phyloP scores from a whole-genome alignment of 441 rosid species.

The Eruca vesicaria region DNA sequence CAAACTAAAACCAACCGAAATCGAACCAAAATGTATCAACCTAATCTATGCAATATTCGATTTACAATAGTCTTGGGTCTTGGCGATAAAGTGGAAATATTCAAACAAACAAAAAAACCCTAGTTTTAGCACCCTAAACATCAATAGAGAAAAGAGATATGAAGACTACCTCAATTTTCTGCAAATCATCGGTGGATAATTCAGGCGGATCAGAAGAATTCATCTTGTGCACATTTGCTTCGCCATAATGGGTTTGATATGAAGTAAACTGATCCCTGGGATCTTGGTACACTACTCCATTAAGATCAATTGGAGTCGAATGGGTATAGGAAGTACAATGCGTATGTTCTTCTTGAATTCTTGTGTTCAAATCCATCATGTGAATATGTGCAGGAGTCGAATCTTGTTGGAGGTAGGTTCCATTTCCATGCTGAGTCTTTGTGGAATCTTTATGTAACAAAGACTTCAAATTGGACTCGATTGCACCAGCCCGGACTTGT shows the following conservation, averaged over 20 bases:
- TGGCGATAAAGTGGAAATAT: background rate
- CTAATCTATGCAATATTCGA: background rate
- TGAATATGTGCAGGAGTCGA: constrained; percentile 36
- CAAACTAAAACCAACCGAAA: background rate
- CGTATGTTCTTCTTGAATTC: constrained; percentile 41
- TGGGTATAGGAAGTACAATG: constrained; percentile 36
- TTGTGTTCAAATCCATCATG: constrained; percentile 63
- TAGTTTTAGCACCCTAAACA: background rate
- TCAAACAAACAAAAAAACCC: background rate
- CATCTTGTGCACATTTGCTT: background rate
- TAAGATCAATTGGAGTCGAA: constrained; percentile 60
- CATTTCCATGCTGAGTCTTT: constrained; percentile 44
- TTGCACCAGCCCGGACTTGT: constrained; percentile 91
- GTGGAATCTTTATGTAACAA: constrained; percentile 56
- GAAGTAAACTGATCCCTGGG: constrained; percentile 38
- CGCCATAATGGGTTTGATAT: constrained; percentile 14
- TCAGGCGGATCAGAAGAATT: constrained; percentile 38
- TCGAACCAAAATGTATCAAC: background rate
- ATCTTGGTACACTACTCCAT: constrained; percentile 58
- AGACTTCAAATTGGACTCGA: constrained; percentile 91
- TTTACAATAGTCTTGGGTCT: background rate
- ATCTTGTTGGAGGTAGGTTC: constrained; percentile 48
- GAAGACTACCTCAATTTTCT: constrained; percentile 72
- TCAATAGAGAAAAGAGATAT: background rate
- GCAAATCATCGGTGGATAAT: constrained; percentile 63